A percentile compares a stretch with the other conserved stretches of the same genome.
Evolutionary conservation across 1,284 basidiomycete species (phyloP).

Genomic region (Apiotrichum porosum): DNA sequence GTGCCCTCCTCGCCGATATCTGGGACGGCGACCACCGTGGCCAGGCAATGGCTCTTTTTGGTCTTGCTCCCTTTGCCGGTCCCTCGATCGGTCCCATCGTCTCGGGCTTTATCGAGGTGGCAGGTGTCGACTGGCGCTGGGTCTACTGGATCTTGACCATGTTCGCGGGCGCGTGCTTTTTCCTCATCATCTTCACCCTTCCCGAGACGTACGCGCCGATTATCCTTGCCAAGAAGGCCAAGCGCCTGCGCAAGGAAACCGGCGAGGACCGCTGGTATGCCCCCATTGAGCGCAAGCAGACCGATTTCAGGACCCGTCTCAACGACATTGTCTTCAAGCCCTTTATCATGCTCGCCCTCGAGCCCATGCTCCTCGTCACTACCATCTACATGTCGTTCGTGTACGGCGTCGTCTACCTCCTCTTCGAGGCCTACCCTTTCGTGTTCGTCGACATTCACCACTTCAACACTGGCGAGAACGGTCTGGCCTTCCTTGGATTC

Average conservation of each 20-base stretch:
- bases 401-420: conserved; percentile 44
- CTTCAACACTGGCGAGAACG: conserved; percentile 51
- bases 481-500: conserved; percentile 53
- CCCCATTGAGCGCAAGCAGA: conserved; percentile 13
- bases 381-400: conserved; percentile 61
- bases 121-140: conserved; percentile 50
- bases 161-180: conserved; percentile 52
- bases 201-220: conserved; percentile 65
- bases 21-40: conserved; percentile 68
- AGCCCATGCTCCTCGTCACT: conserved; percentile 70
- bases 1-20: conserved; percentile 55
- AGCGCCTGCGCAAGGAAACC: conserved; percentile 56
- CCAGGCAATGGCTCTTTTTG: conserved; percentile 64
- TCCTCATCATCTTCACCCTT: conserved; percentile 59
- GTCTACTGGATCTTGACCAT: conserved; percentile 67
- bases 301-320: conserved; percentile 33
- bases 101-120: conserved; percentile 56
- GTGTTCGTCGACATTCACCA: conserved; percentile 51
- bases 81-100: conserved; percentile 60
- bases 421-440: conserved; percentile 50
- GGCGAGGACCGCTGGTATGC: conserved; percentile 62
- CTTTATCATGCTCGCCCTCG: conserved; percentile 63
- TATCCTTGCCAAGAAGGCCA: conserved; percentile 56
- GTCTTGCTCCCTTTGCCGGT: conserved; percentile 67
- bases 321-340: conserved; percentile 56